Percentiles rank a stretch among this genome's conserved stretches.
phyloP scores from a whole-genome alignment of 805 yeast genomes.

The Starmera dryadoides region DNA sequence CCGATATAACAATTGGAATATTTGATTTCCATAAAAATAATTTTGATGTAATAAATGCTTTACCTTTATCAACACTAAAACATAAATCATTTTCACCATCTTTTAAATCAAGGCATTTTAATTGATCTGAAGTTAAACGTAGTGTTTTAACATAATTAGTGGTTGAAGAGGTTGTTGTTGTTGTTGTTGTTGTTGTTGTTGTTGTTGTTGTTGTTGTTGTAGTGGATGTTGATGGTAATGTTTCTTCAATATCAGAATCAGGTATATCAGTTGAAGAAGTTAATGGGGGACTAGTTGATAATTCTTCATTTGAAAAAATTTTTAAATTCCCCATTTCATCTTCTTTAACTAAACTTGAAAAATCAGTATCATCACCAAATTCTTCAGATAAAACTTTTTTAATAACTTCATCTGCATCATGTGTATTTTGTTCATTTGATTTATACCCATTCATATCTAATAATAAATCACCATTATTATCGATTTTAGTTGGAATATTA shows the following conservation, averaged over 20 bases:
- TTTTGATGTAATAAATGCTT: slow-evolving; percentile 65
- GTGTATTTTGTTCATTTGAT: slow-evolving; percentile 71
- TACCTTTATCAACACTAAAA: slow-evolving; percentile 79
- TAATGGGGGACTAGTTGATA: slow-evolving; percentile 6
- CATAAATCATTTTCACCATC: slow-evolving; percentile 74
- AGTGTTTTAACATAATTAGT: slow-evolving; percentile 72
- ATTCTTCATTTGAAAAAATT: slow-evolving; percentile 33
- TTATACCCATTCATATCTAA: slow-evolving; percentile 96
- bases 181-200: not conserved
- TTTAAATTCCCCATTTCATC: slow-evolving; percentile 66
- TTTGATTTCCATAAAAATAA: slow-evolving; percentile 78
- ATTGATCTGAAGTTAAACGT: slow-evolving; percentile 85
- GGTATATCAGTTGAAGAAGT: slow-evolving; percentile 4
- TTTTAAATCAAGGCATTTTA: slow-evolving; percentile 62
- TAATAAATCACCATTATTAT: slow-evolving; percentile 82
- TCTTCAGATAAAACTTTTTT: slow-evolving; percentile 72
- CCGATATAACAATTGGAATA: slow-evolving; percentile 90
- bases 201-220: slow-evolving; percentile 1
- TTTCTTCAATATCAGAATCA: not conserved
- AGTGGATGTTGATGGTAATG: not conserved
- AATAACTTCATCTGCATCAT: slow-evolving; percentile 69
- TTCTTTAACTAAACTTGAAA: slow-evolving; percentile 38
- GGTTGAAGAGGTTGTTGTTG: slow-evolving; percentile 8
- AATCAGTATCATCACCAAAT: slow-evolving; percentile 46
- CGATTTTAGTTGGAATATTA: slow-evolving; percentile 83